phyloP scores from a whole-genome alignment of 139 green algal species.

The Tetraselmis striata region DNA sequence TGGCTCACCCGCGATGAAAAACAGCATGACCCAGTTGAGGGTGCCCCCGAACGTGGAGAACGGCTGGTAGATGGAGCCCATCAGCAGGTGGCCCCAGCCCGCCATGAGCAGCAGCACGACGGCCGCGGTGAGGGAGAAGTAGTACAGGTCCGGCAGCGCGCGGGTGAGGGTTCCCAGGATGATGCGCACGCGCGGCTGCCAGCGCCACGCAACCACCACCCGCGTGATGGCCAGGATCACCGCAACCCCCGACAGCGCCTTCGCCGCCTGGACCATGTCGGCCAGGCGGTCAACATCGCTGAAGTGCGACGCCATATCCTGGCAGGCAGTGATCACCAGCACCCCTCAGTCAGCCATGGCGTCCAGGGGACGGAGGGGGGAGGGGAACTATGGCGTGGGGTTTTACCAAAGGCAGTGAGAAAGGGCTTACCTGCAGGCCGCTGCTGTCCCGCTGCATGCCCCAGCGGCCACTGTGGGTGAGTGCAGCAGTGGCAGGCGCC shows the following conservation, averaged over 20 bases:
- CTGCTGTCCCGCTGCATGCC: background rate
- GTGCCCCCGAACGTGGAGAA: background rate
- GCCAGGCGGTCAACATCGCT: background rate
- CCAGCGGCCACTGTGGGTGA: background rate
- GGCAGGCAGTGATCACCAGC: background rate
- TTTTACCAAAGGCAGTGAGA: background rate
- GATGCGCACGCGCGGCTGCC: background rate
- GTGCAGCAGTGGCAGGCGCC: background rate
- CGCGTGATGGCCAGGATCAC: background rate
- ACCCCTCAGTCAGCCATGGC: background rate
- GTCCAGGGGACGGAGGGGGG: background rate
- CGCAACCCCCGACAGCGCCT: background rate
- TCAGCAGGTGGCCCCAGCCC: background rate
- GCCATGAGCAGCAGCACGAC: background rate
- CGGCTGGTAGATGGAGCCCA: background rate
- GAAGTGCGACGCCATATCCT: background rate
- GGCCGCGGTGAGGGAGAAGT: background rate
- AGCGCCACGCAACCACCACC: background rate
- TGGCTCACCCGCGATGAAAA: background rate
- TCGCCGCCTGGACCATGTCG: background rate
- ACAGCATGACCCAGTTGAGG: background rate
- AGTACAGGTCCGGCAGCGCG: background rate
- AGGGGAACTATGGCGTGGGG: background rate
- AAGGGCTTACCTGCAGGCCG: background rate
- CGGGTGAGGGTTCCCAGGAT: background rate